Evolutionary conservation across 2,329 filamentous ascomycete genomes (phyloP).

Genomic region (Huntiella decipiens): DNA sequence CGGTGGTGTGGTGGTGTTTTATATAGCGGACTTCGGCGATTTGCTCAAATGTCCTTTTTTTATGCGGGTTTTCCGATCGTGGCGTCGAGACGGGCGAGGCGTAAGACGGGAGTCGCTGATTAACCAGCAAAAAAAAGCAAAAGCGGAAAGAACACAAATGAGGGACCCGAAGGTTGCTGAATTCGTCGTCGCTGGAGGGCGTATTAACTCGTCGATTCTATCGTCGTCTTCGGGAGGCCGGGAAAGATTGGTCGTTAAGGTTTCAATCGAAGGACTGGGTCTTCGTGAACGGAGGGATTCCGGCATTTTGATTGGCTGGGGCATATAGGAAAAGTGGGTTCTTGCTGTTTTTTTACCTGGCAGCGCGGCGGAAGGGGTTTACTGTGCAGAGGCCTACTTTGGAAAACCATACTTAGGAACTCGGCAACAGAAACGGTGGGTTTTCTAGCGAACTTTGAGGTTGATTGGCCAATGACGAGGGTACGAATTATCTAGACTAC

Average conservation of each 20-base stretch:
- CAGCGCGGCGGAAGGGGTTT: background rate
- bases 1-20: background rate
- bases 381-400: too few species aligned
- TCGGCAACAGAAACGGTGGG: too few species aligned
- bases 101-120: background rate
- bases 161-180: too few species aligned
- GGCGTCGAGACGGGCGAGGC: background rate
- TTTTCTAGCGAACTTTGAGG: too few species aligned
- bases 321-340: background rate
- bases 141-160: background rate
- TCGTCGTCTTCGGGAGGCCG: slow-evolving; percentile 1
- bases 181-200: background rate
- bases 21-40: slow-evolving; percentile 4
- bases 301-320: background rate
- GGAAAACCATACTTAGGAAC: too few species aligned
- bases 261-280: background rate
- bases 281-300: background rate
- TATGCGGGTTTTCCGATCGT: background rate
- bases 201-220: slow-evolving; percentile 1
- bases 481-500: too few species aligned
- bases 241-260: slow-evolving; percentile 2
- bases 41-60: slow-evolving; percentile 3
- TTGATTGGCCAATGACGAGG: too few species aligned
- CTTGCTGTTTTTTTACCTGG: background rate
- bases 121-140: background rate